A percentile compares a stretch with the other conserved stretches of the same genome.
phyloP scores from a whole-genome alignment of 1,139 yeast genomes.

The Petasospora rhodanensis region DNA sequence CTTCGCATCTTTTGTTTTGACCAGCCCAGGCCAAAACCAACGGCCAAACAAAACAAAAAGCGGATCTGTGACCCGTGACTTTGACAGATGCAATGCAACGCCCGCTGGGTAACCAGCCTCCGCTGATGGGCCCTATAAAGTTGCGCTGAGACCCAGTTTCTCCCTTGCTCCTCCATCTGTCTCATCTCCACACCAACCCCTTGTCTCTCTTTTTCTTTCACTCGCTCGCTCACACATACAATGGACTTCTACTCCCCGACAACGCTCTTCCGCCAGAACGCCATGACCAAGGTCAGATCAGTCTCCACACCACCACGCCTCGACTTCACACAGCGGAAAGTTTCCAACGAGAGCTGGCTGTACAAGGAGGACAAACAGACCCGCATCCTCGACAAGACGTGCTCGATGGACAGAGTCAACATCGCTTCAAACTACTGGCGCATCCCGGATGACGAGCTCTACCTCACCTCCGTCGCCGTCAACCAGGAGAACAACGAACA shows the following conservation, averaged over 20 bases:
- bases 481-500: slow-evolving; percentile 40
- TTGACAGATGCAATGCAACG: too few relatives aligned
- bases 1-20: too few relatives aligned
- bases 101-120: too few relatives aligned
- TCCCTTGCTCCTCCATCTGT: too few relatives aligned
- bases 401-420: slow-evolving; percentile 39
- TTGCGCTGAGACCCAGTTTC: too few relatives aligned
- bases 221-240: too few relatives aligned
- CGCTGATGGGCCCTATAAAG: too few relatives aligned
- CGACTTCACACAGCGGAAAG: slow-evolving; percentile 5
- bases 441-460: slow-evolving; percentile 54
- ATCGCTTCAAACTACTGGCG: slow-evolving; percentile 67
- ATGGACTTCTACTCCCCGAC: slow-evolving; percentile 24
- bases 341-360: slow-evolving; percentile 23
- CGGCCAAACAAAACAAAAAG: too few relatives aligned
- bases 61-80: too few relatives aligned
- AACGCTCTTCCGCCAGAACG: slow-evolving; percentile 23
- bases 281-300: slow-evolving; percentile 17
- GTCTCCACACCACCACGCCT: slow-evolving; percentile 5
- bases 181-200: too few relatives aligned
- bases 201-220: too few relatives aligned
- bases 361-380: slow-evolving; percentile 9
- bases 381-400: slow-evolving; percentile 33
- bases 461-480: slow-evolving; percentile 54
- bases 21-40: too few relatives aligned